These are phyloP conservation scores for Vigna nakashimae DNA, from an alignment of 306 rosid species.

Conservation along the genomic window DNA sequence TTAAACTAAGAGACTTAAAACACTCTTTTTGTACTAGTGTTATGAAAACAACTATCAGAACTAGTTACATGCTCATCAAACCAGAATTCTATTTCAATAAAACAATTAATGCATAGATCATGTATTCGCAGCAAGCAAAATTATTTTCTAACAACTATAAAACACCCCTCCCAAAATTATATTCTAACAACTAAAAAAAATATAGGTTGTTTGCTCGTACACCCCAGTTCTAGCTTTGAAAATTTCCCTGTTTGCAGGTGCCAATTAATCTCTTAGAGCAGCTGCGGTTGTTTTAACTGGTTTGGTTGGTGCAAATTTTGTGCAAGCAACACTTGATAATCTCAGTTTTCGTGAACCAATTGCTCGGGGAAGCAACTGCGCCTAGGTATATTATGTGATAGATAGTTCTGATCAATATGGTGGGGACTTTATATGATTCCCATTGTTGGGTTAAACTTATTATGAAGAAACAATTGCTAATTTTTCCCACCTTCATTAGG, in stretches of 20 bases:
- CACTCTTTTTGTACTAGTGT: too few relatives aligned
- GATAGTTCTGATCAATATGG: background rate
- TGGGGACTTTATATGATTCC: background rate
- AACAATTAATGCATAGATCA: too few relatives aligned
- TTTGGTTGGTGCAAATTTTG: slow-evolving; percentile 94
- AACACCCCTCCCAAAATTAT: too few relatives aligned
- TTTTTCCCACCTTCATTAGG: background rate
- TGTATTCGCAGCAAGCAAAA: too few relatives aligned
- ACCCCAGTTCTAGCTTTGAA: slow-evolving; percentile 18
- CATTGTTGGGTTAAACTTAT: background rate
- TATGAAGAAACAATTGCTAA: background rate
- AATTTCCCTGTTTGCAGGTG: slow-evolving; percentile 54
- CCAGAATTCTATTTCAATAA: too few relatives aligned
- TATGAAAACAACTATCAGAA: too few relatives aligned
- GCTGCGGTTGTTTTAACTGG: slow-evolving; percentile 94
- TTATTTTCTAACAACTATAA: too few relatives aligned
- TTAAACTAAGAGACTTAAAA: too few relatives aligned
- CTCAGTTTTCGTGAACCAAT: slow-evolving; percentile 85
- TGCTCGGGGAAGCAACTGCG: slow-evolving; percentile 98
- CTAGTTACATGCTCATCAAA: too few relatives aligned
- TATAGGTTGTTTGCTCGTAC: slow-evolving; percentile 18
- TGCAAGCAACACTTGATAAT: slow-evolving; percentile 81
- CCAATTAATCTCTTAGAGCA: slow-evolving; percentile 91
- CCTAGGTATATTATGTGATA: slow-evolving; percentile 68
- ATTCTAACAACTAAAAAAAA: background rate